Percentiles rank a stretch among this genome's conserved stretches.
Conservation (phyloP, 495 filamentous ascomycete species). For the Penicillium paradoxum region DNA sequence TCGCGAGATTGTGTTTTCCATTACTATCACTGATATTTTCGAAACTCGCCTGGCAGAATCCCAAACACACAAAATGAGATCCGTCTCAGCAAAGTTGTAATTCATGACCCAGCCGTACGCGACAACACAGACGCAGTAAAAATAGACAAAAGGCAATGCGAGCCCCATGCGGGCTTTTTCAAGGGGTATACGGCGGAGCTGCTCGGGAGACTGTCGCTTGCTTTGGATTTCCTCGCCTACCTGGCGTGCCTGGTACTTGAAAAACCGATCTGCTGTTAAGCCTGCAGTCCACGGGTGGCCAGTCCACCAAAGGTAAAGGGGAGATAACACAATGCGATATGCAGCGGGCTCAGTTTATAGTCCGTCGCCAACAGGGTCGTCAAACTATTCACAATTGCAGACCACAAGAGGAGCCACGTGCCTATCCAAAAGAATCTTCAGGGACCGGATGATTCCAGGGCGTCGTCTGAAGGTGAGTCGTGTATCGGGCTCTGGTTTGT, state of each 20-base stretch:
- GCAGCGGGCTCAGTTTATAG: slow-evolving; percentile 1
- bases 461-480: background rate
- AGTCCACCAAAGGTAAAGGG: background rate
- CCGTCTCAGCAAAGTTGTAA: too few species aligned
- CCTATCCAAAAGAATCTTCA: background rate
- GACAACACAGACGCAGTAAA: background rate
- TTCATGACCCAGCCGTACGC: background rate
- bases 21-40: too few species aligned
- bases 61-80: too few species aligned
- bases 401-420: slow-evolving; percentile 1
- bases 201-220: background rate
- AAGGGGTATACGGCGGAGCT: background rate
- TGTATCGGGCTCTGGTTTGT: background rate
- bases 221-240: background rate
- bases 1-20: too few species aligned
- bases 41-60: too few species aligned
- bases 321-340: slow-evolving; percentile 4
- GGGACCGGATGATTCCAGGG: background rate
- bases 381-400: slow-evolving; percentile 1
- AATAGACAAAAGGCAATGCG: background rate
- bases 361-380: background rate
- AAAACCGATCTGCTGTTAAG: background rate
- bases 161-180: background rate
- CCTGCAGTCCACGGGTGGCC: slow-evolving; percentile 5
- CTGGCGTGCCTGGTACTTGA: background rate